Conservation (phyloP, 2,329 filamentous ascomycete species). For the Alternaria sp. region DNA sequence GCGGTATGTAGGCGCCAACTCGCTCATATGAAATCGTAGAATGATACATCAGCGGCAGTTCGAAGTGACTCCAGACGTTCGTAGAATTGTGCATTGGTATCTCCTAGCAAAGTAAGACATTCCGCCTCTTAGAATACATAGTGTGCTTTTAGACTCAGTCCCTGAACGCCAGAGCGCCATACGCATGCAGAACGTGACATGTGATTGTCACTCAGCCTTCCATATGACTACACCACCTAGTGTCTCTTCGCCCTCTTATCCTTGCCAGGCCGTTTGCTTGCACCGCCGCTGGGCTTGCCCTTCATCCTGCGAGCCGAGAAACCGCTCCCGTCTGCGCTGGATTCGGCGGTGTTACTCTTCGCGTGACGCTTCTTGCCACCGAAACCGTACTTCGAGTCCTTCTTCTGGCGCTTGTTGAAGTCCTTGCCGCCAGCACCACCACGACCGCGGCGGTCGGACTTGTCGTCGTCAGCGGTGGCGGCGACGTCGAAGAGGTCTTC, state of each 20-base stretch:
- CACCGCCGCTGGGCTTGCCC: conserved; percentile 47
- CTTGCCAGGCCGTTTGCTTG: conserved; percentile 43
- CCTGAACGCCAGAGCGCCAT: conserved; percentile 36
- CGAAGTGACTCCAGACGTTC: neutral
- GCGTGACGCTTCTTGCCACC: conserved; percentile 91
- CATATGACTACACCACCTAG: conserved; percentile 11
- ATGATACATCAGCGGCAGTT: neutral
- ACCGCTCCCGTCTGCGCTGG: conserved; percentile 77
- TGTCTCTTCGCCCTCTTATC: conserved; percentile 41
- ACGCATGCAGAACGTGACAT: conserved; percentile 15
- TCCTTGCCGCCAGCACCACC: conserved; percentile 38
- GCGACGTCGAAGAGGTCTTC: conserved; percentile 91
- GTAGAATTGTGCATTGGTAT: conserved; percentile 21
- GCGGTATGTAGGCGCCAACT: conserved; percentile 4
- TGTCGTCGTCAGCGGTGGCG: conserved; percentile 60
- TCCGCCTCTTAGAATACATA: conserved; percentile 3
- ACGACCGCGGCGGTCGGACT: conserved; percentile 50
- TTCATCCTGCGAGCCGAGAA: conserved; percentile 92
- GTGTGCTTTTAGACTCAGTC: conserved; percentile 16
- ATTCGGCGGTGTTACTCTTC: conserved; percentile 89
- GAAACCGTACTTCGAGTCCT: conserved; percentile 92
- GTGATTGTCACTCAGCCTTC: neutral
- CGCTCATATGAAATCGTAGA: neutral
- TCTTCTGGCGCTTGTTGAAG: conserved; percentile 84
- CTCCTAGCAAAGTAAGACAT: conserved; percentile 7